Percentiles rank a stretch among this genome's conserved stretches.
These are phyloP conservation scores for Chrysanthemum seticuspe DNA, from an alignment of 129 eudicot species.

Conservation along the genomic window DNA sequence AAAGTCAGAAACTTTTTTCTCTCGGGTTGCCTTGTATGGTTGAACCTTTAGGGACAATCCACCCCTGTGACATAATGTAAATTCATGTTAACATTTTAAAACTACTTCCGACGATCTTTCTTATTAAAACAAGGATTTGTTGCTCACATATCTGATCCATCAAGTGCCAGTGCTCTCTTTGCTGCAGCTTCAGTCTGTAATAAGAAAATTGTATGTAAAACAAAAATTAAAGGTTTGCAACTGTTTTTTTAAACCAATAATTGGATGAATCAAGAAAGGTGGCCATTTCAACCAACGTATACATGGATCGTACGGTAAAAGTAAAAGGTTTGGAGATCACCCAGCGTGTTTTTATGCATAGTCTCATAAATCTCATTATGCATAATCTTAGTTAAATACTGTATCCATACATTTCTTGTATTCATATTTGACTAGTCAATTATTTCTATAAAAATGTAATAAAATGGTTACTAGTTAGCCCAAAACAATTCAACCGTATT, in stretches of 20 bases:
- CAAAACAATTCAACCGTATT: no score
- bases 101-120: neutral
- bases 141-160: slow-evolving; percentile 96
- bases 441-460: neutral
- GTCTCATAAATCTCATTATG: neutral
- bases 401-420: neutral
- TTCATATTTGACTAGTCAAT: neutral
- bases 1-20: slow-evolving; percentile 58
- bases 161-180: slow-evolving; percentile 84
- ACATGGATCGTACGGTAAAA: no score
- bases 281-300: no score
- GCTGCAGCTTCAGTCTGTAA: slow-evolving; percentile 95
- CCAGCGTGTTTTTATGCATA: neutral
- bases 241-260: neutral
- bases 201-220: slow-evolving; percentile 9
- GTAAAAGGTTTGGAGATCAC: neutral
- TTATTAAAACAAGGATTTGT: neutral
- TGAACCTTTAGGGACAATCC: slow-evolving; percentile 84
- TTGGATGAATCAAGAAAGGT: neutral
- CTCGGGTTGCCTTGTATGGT: slow-evolving; percentile 64
- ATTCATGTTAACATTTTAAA: slow-evolving; percentile 10
- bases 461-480: neutral
- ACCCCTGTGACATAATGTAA: slow-evolving; percentile 58
- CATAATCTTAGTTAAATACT: neutral
- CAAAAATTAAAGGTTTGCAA: neutral